These are phyloP conservation scores for Paramecium sexaurelia DNA, from an alignment of 73 alveolate genomes.

Conservation along the genomic window DNA sequence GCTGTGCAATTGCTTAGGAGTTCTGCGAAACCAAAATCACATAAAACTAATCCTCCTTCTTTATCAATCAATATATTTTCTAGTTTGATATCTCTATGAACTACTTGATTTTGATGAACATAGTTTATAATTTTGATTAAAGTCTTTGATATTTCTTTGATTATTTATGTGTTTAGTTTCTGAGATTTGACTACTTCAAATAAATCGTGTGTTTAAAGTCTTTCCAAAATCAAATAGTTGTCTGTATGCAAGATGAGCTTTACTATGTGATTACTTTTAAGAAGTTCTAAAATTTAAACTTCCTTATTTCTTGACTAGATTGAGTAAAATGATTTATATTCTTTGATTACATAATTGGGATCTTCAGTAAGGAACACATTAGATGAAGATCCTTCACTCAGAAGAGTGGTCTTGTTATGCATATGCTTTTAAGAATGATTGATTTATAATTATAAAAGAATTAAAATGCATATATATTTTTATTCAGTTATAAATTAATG, in stretches of 20 bases:
- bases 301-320: slow-evolving; percentile 15
- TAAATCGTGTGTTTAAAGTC: neutral
- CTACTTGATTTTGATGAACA: neutral
- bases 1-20: neutral
- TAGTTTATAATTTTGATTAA: neutral
- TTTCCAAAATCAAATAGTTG: neutral
- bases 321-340: neutral
- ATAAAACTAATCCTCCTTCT: neutral
- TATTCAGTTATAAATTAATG: neutral
- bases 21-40: slow-evolving; percentile 52
- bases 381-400: slow-evolving; percentile 42
- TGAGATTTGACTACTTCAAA: neutral
- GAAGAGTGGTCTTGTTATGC: neutral
- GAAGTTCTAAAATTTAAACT: slow-evolving; percentile 27
- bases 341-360: slow-evolving; percentile 5
- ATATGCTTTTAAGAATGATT: slow-evolving; percentile 35
- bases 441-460: slow-evolving; percentile 26
- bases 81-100: slow-evolving; percentile 19
- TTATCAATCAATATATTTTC: neutral
- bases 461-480: neutral
- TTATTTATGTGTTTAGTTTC: neutral
- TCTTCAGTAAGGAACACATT: slow-evolving; percentile 22
- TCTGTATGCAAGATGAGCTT: neutral
- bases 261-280: neutral
- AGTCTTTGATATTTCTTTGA: neutral